phyloP scores from a whole-genome alignment of 2,329 filamentous ascomycete species.

The Fusarium gaditjirri region DNA sequence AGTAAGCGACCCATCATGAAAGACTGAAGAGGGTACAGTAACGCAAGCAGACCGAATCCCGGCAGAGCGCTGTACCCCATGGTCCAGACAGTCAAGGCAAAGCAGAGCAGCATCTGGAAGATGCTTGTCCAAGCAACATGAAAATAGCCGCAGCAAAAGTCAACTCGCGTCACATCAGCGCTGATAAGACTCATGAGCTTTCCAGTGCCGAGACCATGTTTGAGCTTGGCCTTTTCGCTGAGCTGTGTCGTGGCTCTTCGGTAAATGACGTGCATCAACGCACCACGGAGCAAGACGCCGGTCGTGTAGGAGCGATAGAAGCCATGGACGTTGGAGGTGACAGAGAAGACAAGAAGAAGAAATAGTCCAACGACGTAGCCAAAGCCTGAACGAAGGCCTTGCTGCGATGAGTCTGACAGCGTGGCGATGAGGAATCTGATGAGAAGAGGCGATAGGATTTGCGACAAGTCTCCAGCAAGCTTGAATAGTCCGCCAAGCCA shows the following conservation, averaged over 20 bases:
- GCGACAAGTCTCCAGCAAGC: constrained; percentile 39
- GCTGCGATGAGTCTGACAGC: constrained; percentile 14
- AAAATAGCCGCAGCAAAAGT: constrained; percentile 48
- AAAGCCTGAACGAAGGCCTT: constrained; percentile 13
- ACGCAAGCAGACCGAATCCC: constrained; percentile 8
- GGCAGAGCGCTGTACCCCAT: constrained; percentile 24
- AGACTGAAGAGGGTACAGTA: constrained; percentile 24
- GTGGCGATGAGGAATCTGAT: constrained; percentile 26
- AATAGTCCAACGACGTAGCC: constrained; percentile 17
- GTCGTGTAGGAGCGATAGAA: constrained; percentile 25
- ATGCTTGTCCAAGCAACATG: constrained; percentile 48
- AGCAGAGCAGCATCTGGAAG: constrained; percentile 46
- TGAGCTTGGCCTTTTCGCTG: constrained; percentile 27
- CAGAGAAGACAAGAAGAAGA: constrained; percentile 18
- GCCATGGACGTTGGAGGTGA: constrained; percentile 25
- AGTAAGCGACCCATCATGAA: constrained; percentile 22
- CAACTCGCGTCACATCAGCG: constrained; percentile 47
- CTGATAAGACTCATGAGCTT: constrained; percentile 49
- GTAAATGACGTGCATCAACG: constrained; percentile 30
- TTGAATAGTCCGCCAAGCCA: constrained; percentile 46
- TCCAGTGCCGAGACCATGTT: constrained; percentile 37
- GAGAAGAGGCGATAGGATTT: constrained; percentile 22
- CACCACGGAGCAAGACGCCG: constrained; percentile 5
- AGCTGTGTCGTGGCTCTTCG: constrained; percentile 22
- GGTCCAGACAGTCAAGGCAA: constrained; percentile 35